A percentile compares a stretch with the other conserved stretches of the same genome.
Conservation (phyloP, 257 asterid genomes). For the Jacaranda mimosifolia region DNA sequence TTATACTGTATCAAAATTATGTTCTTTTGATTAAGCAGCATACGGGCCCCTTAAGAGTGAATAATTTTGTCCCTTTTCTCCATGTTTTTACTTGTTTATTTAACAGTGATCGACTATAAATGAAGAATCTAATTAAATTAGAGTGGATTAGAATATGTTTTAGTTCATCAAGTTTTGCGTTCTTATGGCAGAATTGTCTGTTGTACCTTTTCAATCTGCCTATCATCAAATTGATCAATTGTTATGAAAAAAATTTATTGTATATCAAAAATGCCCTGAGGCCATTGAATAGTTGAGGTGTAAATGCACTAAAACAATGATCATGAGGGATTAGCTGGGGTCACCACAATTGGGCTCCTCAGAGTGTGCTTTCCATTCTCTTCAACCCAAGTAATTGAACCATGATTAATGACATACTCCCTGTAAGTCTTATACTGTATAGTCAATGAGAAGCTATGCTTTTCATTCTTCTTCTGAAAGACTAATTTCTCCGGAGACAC, state of each 20-base stretch:
- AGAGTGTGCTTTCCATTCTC: slow-evolving; percentile 49
- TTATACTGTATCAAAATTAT: too few species aligned
- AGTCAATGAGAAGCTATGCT: slow-evolving; percentile 41
- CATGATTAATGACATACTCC: slow-evolving; percentile 41
- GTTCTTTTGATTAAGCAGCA: too few species aligned
- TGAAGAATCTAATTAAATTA: too few species aligned
- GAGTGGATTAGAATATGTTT: too few species aligned
- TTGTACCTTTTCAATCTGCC: not conserved
- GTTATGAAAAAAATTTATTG: not conserved
- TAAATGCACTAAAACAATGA: not conserved
- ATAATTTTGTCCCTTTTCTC: too few species aligned
- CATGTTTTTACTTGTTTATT: too few species aligned
- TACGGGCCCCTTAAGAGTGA: too few species aligned
- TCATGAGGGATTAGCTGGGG: slow-evolving; percentile 34
- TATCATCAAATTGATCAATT: not conserved
- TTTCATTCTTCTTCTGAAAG: slow-evolving; percentile 53
- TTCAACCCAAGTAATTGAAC: slow-evolving; percentile 61
- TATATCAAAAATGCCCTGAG: not conserved
- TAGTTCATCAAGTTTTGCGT: too few species aligned
- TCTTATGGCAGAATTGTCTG: too few species aligned
- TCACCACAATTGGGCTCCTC: slow-evolving; percentile 61
- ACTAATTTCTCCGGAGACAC: slow-evolving; percentile 45
- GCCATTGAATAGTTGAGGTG: not conserved
- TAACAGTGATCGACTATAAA: too few species aligned
- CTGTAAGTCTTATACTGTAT: slow-evolving; percentile 34